Evolutionary conservation across 2,329 filamentous ascomycete species (phyloP).

Genomic region (Pseudocercospora cruenta): DNA sequence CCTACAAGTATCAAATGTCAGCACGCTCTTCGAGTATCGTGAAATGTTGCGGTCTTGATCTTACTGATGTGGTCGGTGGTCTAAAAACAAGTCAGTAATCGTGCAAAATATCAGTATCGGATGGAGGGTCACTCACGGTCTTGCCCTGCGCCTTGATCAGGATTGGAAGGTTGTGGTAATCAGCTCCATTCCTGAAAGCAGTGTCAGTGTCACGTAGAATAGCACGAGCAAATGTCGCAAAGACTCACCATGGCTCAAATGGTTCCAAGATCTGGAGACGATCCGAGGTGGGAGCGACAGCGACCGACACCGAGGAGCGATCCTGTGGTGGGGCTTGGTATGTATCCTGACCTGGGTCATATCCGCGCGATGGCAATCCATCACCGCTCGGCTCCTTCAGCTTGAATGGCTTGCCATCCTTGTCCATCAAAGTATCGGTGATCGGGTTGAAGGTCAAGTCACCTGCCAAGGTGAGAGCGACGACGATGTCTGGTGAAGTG

Average conservation of each 20-base stretch:
- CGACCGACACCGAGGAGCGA: slow-evolving; percentile 72
- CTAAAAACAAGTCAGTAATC: too few relatives aligned
- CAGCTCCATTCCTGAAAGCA: slow-evolving; percentile 65
- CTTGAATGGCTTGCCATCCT: slow-evolving; percentile 94
- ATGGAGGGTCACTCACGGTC: too few relatives aligned
- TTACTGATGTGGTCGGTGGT: slow-evolving; percentile 32
- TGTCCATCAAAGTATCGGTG: slow-evolving; percentile 90
- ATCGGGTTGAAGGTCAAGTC: slow-evolving; percentile 87
- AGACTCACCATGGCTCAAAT: slow-evolving; percentile 71
- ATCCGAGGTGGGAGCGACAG: slow-evolving; percentile 86
- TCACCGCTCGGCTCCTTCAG: slow-evolving; percentile 78
- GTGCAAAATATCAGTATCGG: too few relatives aligned
- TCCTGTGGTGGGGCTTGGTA: slow-evolving; percentile 84
- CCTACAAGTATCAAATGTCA: too few relatives aligned
- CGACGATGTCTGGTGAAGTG: slow-evolving; percentile 85
- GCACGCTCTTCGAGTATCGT: too few relatives aligned
- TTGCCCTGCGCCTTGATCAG: slow-evolving; percentile 96
- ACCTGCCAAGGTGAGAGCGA: slow-evolving; percentile 82
- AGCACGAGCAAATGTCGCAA: too few relatives aligned
- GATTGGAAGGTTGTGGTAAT: slow-evolving; percentile 80
- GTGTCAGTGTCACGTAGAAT: too few relatives aligned
- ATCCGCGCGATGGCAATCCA: slow-evolving; percentile 78
- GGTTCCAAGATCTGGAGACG: slow-evolving; percentile 90
- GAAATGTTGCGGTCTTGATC: too few relatives aligned
- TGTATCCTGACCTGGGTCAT: slow-evolving; percentile 64